Conservation (phyloP, 116 monocot genomes). For the Thalassia testudinum region DNA sequence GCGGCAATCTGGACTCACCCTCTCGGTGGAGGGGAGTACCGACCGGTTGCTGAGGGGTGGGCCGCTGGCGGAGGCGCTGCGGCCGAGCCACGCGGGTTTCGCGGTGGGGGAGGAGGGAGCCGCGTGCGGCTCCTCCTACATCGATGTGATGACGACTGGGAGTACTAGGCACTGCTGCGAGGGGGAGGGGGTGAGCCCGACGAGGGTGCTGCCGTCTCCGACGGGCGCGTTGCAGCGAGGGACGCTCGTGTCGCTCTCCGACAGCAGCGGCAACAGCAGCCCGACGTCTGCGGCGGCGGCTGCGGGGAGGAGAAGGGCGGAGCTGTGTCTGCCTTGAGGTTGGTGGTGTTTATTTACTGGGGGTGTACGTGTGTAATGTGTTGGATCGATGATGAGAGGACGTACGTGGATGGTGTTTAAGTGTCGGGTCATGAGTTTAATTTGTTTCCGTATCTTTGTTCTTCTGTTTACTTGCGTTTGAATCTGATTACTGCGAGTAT, state of each 20-base stretch:
- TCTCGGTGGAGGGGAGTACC: background rate
- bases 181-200: slow-evolving; percentile 6
- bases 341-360: no score
- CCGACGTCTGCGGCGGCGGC: slow-evolving; percentile 13
- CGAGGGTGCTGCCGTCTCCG: slow-evolving; percentile 18
- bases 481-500: no score
- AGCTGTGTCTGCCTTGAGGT: slow-evolving; percentile 10
- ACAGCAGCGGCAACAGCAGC: slow-evolving; percentile 27
- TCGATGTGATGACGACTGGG: slow-evolving; percentile 12
- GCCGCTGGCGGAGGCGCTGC: slow-evolving; percentile 32
- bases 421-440: no score
- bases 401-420: no score
- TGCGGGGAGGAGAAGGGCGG: slow-evolving; percentile 3
- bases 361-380: no score
- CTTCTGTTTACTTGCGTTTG: no score
- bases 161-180: slow-evolving; percentile 3
- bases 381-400: no score
- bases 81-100: background rate
- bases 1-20: no score
- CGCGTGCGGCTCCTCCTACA: background rate
- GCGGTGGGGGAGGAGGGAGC: background rate
- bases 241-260: slow-evolving; percentile 25
- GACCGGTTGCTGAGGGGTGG: slow-evolving; percentile 22
- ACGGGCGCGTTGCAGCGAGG: slow-evolving; percentile 27
- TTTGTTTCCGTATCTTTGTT: no score